Percentiles rank a stretch among this genome's conserved stretches.
Conservation (phyloP, 1,284 basidiomycete genomes). For the Athelia psychrophila region DNA sequence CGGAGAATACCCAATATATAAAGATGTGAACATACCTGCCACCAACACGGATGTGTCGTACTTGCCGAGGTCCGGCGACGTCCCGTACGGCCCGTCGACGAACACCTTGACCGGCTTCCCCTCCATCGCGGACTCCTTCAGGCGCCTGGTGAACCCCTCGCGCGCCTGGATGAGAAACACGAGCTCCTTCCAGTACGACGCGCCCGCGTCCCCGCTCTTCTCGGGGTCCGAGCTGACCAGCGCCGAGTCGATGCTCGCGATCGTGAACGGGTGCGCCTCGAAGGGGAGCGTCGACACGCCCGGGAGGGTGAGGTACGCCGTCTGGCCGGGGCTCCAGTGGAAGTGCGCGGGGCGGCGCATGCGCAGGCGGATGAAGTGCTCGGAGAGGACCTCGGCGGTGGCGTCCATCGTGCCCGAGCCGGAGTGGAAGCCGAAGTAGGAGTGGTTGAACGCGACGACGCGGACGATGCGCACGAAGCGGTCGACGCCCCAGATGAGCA, state of each 20-base stretch:
- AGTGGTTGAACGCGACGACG: conserved; percentile 48
- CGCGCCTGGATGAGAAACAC: conserved; percentile 46
- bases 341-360: conserved; percentile 39
- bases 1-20: no score
- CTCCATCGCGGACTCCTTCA: conserved; percentile 31
- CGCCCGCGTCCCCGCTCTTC: background rate
- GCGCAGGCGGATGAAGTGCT: conserved; percentile 49
- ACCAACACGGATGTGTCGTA: conserved; percentile 46
- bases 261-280: conserved; percentile 58
- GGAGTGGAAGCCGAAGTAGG: conserved; percentile 19
- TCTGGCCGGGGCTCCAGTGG: conserved; percentile 60
- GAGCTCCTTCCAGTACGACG: conserved; percentile 13
- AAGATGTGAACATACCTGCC: conserved; percentile 44
- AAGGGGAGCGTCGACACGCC: conserved; percentile 36
- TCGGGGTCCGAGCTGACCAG: conserved; percentile 8
- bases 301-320: conserved; percentile 50
- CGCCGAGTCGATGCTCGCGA: conserved; percentile 36
- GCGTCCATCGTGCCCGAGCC: conserved; percentile 19
- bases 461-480: conserved; percentile 51
- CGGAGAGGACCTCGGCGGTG: conserved; percentile 33
- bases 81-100: conserved; percentile 55
- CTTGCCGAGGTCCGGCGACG: conserved; percentile 38
- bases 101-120: conserved; percentile 28
- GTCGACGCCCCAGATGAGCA: conserved; percentile 67
- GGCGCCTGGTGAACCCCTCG: conserved; percentile 45